Conservation (phyloP, 331 rosid species). For the Arachis monticola region DNA sequence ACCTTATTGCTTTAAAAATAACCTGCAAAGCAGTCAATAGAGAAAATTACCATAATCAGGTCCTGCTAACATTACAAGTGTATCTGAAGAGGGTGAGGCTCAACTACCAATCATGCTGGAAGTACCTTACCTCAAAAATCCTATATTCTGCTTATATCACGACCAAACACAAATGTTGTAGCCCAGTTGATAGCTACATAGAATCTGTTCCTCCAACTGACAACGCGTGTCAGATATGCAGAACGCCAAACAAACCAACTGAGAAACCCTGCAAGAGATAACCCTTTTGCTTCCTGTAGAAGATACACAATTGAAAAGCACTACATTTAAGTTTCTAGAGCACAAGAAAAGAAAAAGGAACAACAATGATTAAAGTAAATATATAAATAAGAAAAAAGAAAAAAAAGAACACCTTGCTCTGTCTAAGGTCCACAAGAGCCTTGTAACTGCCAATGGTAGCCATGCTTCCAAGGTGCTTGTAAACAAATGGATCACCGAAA, state of each 20-base stretch:
- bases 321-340: not conserved
- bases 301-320: conserved; percentile 25
- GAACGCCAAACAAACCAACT: conserved; percentile 97
- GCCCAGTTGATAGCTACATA: conserved; percentile 96
- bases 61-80: conserved; percentile 11
- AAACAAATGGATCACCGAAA: conserved; percentile 73
- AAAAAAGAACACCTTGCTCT: conserved; percentile 66
- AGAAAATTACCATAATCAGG: conserved; percentile 16
- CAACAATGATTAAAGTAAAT: not conserved
- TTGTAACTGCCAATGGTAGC: conserved; percentile 89
- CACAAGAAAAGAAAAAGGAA: not conserved
- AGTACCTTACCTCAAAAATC: conserved; percentile 33
- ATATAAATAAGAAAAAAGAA: too few species aligned
- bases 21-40: conserved; percentile 36
- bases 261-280: conserved; percentile 76
- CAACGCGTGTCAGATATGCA: conserved; percentile 81
- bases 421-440: conserved; percentile 97
- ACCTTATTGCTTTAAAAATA: conserved; percentile 24
- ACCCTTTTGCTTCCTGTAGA: conserved; percentile 75
- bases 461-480: conserved; percentile 97
- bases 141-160: conserved; percentile 94
- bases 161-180: conserved; percentile 86
- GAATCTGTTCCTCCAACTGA: conserved; percentile 97
- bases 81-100: not conserved
- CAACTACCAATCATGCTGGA: not conserved